Evolutionary conservation across 73 alveolate genomes (phyloP).

Genomic region (Paramecium pentaurelia): DNA sequence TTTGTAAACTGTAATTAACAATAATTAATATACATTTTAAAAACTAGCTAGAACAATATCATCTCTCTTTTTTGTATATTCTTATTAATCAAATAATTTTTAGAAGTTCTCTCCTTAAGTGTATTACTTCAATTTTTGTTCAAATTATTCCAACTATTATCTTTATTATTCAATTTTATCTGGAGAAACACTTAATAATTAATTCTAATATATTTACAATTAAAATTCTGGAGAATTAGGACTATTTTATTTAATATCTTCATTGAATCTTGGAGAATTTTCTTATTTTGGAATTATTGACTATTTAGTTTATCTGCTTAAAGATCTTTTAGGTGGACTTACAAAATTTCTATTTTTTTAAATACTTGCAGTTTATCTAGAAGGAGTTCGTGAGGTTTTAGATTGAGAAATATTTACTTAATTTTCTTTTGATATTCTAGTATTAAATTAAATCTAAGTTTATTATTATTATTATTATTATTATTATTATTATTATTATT

Average conservation of each 20-base stretch:
- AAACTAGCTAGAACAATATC: slow-evolving; percentile 34
- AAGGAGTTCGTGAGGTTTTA: neutral
- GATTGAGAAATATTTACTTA: neutral
- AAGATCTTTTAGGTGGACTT: slow-evolving; percentile 45
- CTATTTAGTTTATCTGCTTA: slow-evolving; percentile 32
- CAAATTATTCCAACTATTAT: slow-evolving; percentile 30
- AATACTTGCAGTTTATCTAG: neutral
- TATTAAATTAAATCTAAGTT: neutral
- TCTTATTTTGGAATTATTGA: neutral
- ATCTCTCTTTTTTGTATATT: slow-evolving; percentile 1
- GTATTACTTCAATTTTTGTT: neutral
- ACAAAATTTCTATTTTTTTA: neutral
- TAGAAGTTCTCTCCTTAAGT: neutral
- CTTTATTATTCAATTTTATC: neutral
- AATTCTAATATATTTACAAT: neutral
- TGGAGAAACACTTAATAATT: slow-evolving; percentile 3
- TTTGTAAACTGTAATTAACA: neutral
- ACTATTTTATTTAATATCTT: neutral
- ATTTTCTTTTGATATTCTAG: neutral
- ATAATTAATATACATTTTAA: neutral
- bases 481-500: neutral
- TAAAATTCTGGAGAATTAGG: slow-evolving; percentile 1
- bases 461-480: neutral
- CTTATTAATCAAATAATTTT: neutral
- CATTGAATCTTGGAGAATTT: slow-evolving; percentile 34